These are phyloP conservation scores for Ascochyta pisi DNA, from an alignment of 2,329 filamentous ascomycete genomes.

Conservation along the genomic window DNA sequence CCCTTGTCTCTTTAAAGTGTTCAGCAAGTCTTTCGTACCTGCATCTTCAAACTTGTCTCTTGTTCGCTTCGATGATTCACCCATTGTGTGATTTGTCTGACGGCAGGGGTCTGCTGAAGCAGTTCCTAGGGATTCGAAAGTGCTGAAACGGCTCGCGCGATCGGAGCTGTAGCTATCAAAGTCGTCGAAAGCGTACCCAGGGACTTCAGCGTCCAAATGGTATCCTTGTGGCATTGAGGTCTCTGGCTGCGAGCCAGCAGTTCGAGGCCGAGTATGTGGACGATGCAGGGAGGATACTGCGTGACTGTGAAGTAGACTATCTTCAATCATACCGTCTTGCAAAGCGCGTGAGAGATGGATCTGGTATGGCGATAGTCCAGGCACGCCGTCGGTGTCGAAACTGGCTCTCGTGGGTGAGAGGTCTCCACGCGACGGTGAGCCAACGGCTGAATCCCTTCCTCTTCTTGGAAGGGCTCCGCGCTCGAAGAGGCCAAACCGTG, in stretches of 20 bases:
- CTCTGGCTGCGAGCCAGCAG: not conserved
- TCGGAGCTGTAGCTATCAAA: not conserved
- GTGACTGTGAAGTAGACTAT: conserved; percentile 5
- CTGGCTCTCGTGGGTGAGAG: not conserved
- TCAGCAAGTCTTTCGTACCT: conserved; percentile 21
- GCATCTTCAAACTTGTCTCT: conserved; percentile 26
- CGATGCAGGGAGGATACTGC: not conserved
- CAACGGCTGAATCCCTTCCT: conserved; percentile 11
- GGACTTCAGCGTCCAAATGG: not conserved
- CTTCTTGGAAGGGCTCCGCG: not conserved
- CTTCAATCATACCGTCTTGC: conserved; percentile 13
- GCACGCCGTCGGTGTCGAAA: not conserved
- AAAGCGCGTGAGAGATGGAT: conserved; percentile 19
- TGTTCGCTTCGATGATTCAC: conserved; percentile 23
- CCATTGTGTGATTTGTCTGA: not conserved
- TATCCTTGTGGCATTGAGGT: not conserved
- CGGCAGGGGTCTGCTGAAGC: not conserved
- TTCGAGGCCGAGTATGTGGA: not conserved
- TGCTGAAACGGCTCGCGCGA: not conserved
- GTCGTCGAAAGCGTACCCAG: not conserved
- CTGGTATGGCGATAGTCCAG: conserved; percentile 3
- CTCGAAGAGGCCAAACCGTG: conserved; percentile 2
- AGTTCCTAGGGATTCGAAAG: not conserved
- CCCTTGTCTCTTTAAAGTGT: conserved; percentile 23
- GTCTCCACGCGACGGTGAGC: conserved; percentile 11